Base-by-base conservation (phyloP, 1,284 basidiomycete species). In the Paramarasmius palmivorus region DNA sequence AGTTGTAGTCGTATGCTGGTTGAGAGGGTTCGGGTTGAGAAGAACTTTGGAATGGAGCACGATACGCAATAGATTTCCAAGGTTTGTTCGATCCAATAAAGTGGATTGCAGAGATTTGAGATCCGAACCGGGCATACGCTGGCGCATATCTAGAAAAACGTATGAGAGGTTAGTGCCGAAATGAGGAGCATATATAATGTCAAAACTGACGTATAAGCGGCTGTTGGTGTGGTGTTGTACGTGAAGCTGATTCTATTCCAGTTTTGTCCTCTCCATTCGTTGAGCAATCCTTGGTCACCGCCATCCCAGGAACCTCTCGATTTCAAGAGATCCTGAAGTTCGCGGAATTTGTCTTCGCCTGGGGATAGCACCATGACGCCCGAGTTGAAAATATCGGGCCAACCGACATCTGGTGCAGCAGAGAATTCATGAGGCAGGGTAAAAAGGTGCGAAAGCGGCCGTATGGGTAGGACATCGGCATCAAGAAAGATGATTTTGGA, bases 331-430 rank as follows among this genome's bases (percentile, higher is more conserved):
- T 78, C 71, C 55, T 77, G 81, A 49, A 98, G 77, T 46, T 87
- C 81, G 2, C 82, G 75, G 68, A 97, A 98, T 62, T 94, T 94
- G 50, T 85, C 82, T 59, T 89, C 78, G 1, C 87, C 85, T 0
- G 96, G 96, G 38, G 81, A 81, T 44, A 95, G 73, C 52, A 98
- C 92, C 74, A 99, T 83, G 44, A 98, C 86, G 38, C 96, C 96
- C 22, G 95, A 96, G 70, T 98, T 99, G 78, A 99, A 98, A 56
- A 96, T 95, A 70, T 99, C 96, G 37, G 96, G 96, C 96, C 96
- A 99, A 60, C 96, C 96, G 26, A 93, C 92, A 70, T 99, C 96
- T 4, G 96, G 93, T 15, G 87, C 90, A 9, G 96, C 96, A 39
- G 95, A 90, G 60, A 91, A 91, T 57, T 89, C 86, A 65, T 88